Conservation (phyloP, 2,329 filamentous ascomycete species). For the Nothophaeocryptopus gaeumannii region DNA sequence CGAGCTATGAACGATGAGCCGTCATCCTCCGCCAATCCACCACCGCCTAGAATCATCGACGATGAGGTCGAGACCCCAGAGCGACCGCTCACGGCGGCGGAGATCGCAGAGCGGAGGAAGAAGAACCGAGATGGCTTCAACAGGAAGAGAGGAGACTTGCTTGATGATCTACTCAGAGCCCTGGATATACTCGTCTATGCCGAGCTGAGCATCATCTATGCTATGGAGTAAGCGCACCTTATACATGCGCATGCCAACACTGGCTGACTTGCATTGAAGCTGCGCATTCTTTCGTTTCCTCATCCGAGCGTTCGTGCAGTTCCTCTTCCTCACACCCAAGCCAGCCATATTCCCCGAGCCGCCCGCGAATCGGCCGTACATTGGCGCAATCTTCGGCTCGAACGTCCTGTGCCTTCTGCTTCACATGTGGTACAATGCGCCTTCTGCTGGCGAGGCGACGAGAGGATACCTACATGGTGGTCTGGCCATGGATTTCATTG, state of each 20-base stretch:
- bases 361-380: slow-evolving; percentile 49
- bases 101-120: slow-evolving; percentile 27
- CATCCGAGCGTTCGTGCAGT: slow-evolving; percentile 54
- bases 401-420: slow-evolving; percentile 57
- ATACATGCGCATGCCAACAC: too few species aligned
- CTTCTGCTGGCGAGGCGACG: slow-evolving; percentile 47
- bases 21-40: slow-evolving; percentile 31
- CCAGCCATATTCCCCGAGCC: slow-evolving; percentile 51
- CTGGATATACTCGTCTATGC: slow-evolving; percentile 61
- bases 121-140: slow-evolving; percentile 37
- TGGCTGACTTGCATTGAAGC: slow-evolving; percentile 34
- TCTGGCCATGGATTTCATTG: slow-evolving; percentile 63
- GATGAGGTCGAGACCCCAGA: slow-evolving; percentile 8
- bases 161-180: slow-evolving; percentile 56
- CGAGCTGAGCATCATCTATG: slow-evolving; percentile 60
- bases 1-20: slow-evolving; percentile 40
- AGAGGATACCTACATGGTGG: slow-evolving; percentile 60
- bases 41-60: slow-evolving; percentile 13
- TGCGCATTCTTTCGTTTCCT: slow-evolving; percentile 57
- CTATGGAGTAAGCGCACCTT: slow-evolving; percentile 56
- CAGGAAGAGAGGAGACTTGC: slow-evolving; percentile 45
- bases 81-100: slow-evolving; percentile 19
- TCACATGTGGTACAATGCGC: slow-evolving; percentile 45
- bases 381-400: slow-evolving; percentile 53
- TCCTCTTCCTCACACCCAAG: slow-evolving; percentile 59